phyloP scores from a whole-genome alignment of 495 filamentous ascomycete species.

The Talaromyces trachyspermus region DNA sequence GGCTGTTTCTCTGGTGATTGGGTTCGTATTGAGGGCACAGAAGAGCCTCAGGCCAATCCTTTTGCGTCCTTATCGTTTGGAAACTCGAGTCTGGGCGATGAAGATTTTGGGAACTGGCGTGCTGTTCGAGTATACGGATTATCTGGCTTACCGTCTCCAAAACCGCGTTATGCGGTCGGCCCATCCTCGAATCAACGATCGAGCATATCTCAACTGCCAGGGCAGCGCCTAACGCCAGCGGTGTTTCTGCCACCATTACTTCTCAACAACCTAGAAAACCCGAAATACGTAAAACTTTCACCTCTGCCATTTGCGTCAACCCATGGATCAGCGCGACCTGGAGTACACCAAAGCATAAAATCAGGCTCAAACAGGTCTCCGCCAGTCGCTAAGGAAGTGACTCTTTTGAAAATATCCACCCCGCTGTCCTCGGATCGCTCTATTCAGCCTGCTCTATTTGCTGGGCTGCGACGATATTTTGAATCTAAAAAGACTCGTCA shows the following conservation, averaged over 20 bases:
- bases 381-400: conserved; percentile 84
- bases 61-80: conserved; percentile 44
- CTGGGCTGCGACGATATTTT: conserved; percentile 80
- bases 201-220: conserved; percentile 44
- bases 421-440: conserved; percentile 78
- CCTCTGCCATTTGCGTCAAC: conserved; percentile 45
- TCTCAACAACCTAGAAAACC: conserved; percentile 70
- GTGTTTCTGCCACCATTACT: conserved; percentile 81
- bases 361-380: conserved; percentile 53
- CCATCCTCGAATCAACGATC: conserved; percentile 37
- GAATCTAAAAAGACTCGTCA: conserved; percentile 69
- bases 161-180: conserved; percentile 47
- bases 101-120: conserved; percentile 55
- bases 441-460: conserved; percentile 75
- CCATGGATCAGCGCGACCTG: conserved; percentile 24
- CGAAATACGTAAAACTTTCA: conserved; percentile 66
- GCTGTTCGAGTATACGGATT: conserved; percentile 82
- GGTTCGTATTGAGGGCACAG: conserved; percentile 73
- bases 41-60: conserved; percentile 53
- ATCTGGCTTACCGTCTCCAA: conserved; percentile 53
- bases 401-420: conserved; percentile 80
- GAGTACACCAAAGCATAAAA: conserved; percentile 36
- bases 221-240: conserved; percentile 39
- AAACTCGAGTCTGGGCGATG: conserved; percentile 38
- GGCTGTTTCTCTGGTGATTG: conserved; percentile 97